Base-by-base conservation (phyloP, 225 moss, liverwort and hornwort species). In the Pseudoscleropodium purum region DNA sequence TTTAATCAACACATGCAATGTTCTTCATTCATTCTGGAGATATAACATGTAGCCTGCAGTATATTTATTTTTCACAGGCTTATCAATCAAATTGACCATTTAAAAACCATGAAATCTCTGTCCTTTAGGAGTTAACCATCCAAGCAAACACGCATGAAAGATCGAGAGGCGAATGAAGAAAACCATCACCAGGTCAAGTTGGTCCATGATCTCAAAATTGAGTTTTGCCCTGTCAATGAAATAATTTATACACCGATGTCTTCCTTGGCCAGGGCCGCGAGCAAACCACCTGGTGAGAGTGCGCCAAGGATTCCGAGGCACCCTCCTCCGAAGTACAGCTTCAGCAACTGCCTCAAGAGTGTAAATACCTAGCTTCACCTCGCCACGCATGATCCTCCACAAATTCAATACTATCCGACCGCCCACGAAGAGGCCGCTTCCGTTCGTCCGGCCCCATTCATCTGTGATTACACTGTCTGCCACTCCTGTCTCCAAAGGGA, bases 381-480 rank as follows among this genome's bases (percentile, higher is more conserved):
- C 99, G 63, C 97, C 99, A 85, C 99, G 97, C 96, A 99, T 96
- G 74, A 99, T 99, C 88, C 99, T 94, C 99, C 99, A 99, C 88
- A 96, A 86, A 79, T 99, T 99, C 84, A 99, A 88, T 30, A 97
- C 91, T 83, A 96, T 97, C 63, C 99, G 94, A 83, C 99, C 99
- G 13, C 97, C 95, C 65, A 99, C 95, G 79, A 97, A 95, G 33
- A 99, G 92, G 78, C 99, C 99, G 91, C 99, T 99, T 81, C 97
- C 99, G 59, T 97, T 95, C 10, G 99, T 99, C 88, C 97, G 94
- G 64, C 99, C 99, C 99, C 99, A 99, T 89, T 99, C 99, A 90
- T 99, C 97, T 73, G 97, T 94, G 67, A 99, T 99, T 18, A 97
- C 93, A 56, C 94, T 94, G 60, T 99, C 97, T 90, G 94, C 70